Base-by-base conservation (phyloP, 352 stramenopile genomes). In the Phytophthora ramorum region DNA sequence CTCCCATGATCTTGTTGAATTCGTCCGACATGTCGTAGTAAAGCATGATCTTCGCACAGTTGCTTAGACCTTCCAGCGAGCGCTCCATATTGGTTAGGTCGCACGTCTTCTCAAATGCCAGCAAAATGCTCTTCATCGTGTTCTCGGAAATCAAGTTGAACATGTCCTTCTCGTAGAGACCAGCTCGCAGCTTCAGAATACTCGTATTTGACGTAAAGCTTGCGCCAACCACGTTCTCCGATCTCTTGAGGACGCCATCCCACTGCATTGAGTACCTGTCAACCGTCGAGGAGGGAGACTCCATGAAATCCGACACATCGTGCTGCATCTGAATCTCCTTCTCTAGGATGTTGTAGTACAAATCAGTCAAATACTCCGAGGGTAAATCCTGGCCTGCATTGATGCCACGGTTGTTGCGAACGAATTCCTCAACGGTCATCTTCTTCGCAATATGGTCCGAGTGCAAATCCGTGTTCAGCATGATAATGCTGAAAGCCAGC, bases 381-480 rank as follows among this genome's bases (percentile, higher is more conserved):
- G 89, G 89, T 1, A 96, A 62, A 40, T 96, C 89, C 28, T 96
- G 40, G 2, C 85, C 89, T 1, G 68, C 86, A 45, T 95, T 96
- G 41, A 96, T 96, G 10, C 89, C 89, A 4, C 87, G 84, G 58
- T 96, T 96, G 55, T 96, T 96, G 47, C 87, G 80, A 22, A 96
- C 40, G 66, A 96, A 96, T 69, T 95, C 89, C 38, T 96, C 87
- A 7, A 92, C 37, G 1, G 77, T 95, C 89, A 96, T 96, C 50
- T 96, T 96, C 70, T 95, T 95, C 5, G 81, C 72, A 38, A 96
- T 94, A 40, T 95, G 84, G 28, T 95, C 85, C 57, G 81, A 98
- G 75, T 99, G 98, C 60, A 99, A 69, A 63, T 99, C 98, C n/a
- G 97, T 99, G 76, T 99, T 99, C 20, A 99, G 82, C 96, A 99